These are phyloP conservation scores for Dictyostelium brefeldianum DNA, from an alignment of 78 protist species.

Conservation along the genomic window DNA sequence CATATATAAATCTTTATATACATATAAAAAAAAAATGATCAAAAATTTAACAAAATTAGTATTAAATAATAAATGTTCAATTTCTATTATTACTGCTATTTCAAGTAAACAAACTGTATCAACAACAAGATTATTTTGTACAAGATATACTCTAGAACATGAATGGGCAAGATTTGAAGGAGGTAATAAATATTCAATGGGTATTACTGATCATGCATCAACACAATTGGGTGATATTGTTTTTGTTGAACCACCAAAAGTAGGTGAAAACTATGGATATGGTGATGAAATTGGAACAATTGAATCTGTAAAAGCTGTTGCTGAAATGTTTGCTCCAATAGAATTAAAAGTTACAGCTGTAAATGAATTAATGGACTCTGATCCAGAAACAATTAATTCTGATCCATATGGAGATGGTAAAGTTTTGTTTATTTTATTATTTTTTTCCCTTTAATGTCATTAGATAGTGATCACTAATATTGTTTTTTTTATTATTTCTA, in stretches of 20 bases:
- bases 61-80: no score
- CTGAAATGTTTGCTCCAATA: constrained; percentile 80
- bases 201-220: constrained; percentile 71
- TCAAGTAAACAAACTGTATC: no score
- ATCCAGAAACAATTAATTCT: constrained; percentile 8
- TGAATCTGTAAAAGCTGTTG: constrained; percentile 78
- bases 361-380: neutral
- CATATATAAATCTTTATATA: no score
- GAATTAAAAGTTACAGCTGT: constrained; percentile 38
- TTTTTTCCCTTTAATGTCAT: no score
- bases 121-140: neutral
- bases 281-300: constrained; percentile 13
- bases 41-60: no score
- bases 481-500: no score
- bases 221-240: constrained; percentile 81
- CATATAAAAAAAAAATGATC: no score
- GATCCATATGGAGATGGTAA: neutral
- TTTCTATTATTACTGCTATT: no score
- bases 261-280: no score
- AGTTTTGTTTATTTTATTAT: no score
- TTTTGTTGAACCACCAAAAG: constrained; percentile 32
- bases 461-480: no score
- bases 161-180: neutral
- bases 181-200: constrained; percentile 29
- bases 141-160: neutral